Percentiles rank a stretch among this genome's conserved stretches.
Conservation (phyloP, 305 asterid genomes). For the Nicotiana rustica region DNA sequence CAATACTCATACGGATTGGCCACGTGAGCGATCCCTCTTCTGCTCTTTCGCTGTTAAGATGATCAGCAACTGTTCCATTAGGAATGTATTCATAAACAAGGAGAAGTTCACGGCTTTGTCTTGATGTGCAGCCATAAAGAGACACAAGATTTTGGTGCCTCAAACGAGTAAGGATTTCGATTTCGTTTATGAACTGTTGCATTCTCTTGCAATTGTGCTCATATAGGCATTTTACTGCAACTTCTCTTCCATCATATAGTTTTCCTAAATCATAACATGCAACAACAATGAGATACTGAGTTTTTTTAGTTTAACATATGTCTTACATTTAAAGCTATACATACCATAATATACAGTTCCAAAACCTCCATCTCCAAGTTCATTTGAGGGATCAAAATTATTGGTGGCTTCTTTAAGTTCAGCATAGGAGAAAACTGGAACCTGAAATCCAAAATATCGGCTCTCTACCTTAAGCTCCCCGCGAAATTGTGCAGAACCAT, state of each 20-base stretch:
- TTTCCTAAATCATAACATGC: conserved; percentile 47
- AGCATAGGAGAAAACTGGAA: conserved; percentile 54
- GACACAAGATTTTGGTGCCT: conserved; percentile 71
- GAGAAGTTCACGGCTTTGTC: conserved; percentile 58
- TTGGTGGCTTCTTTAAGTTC: conserved; percentile 62
- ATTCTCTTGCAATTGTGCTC: conserved; percentile 59
- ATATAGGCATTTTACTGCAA: conserved; percentile 66
- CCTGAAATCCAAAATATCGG: conserved; percentile 49
- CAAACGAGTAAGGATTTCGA: conserved; percentile 52
- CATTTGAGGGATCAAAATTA: conserved; percentile 53
- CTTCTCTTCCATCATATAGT: conserved; percentile 70
- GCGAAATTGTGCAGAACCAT: conserved; percentile 21
- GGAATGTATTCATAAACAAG: conserved; percentile 72
- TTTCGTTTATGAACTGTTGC: conserved; percentile 68
- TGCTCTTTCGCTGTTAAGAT: conserved; percentile 60
- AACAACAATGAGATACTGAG: conserved; percentile 29
- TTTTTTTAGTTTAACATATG: neutral
- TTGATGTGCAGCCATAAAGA: conserved; percentile 66
- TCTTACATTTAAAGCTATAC: conserved; percentile 27
- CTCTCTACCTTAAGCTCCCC: conserved; percentile 41
- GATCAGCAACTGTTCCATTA: conserved; percentile 75
- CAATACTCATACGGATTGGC: conserved; percentile 64
- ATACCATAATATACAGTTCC: conserved; percentile 70
- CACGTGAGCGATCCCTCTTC: conserved; percentile 46
- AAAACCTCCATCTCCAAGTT: conserved; percentile 75